Percentiles rank a stretch among this genome's conserved stretches.
phyloP scores from a whole-genome alignment of 2,329 filamentous ascomycete species.

The Xylariomycetidae sp. region DNA sequence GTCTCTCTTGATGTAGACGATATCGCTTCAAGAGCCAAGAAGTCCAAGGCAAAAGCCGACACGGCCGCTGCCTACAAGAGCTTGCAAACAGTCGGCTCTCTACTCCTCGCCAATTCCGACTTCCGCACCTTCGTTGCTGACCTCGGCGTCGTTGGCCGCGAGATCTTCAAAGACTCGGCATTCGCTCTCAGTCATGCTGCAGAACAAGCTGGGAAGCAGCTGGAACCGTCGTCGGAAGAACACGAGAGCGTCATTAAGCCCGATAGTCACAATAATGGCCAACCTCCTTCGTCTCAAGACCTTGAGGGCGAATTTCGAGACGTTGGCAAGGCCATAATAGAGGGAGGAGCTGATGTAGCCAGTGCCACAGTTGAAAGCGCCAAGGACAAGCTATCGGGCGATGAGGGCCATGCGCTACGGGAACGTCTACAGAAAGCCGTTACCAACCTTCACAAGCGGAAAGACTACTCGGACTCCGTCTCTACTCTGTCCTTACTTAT shows the following conservation, averaged over 20 bases:
- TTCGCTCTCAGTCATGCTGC: conserved; percentile 74
- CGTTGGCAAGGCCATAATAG: conserved; percentile 50
- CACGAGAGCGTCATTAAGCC: conserved; percentile 45
- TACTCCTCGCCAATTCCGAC: conserved; percentile 86
- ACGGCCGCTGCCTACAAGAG: conserved; percentile 74
- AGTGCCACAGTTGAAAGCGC: conserved; percentile 58
- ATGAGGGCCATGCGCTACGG: conserved; percentile 68
- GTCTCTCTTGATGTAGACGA: conserved; percentile 64
- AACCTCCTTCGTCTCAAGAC: conserved; percentile 55
- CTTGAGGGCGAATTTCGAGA: conserved; percentile 53
- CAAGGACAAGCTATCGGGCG: conserved; percentile 67
- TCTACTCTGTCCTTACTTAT: conserved; percentile 72
- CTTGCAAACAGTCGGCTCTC: conserved; percentile 72
- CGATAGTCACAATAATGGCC: conserved; percentile 18
- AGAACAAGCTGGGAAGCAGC: conserved; percentile 64
- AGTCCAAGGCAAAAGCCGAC: conserved; percentile 64
- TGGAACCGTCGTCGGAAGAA: conserved; percentile 65
- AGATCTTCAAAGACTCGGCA: conserved; percentile 84
- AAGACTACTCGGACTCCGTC: conserved; percentile 83
- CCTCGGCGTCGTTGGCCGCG: conserved; percentile 69
- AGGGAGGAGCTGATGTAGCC: conserved; percentile 30
- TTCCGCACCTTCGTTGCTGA: conserved; percentile 85
- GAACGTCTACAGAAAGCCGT: conserved; percentile 74
- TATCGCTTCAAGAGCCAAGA: conserved; percentile 55
- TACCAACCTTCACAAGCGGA: conserved; percentile 65